A percentile compares a stretch with the other conserved stretches of the same genome.
Evolutionary conservation across 108 stramenopile genomes (phyloP).

Genomic region (Conticribra weissflogii): DNA sequence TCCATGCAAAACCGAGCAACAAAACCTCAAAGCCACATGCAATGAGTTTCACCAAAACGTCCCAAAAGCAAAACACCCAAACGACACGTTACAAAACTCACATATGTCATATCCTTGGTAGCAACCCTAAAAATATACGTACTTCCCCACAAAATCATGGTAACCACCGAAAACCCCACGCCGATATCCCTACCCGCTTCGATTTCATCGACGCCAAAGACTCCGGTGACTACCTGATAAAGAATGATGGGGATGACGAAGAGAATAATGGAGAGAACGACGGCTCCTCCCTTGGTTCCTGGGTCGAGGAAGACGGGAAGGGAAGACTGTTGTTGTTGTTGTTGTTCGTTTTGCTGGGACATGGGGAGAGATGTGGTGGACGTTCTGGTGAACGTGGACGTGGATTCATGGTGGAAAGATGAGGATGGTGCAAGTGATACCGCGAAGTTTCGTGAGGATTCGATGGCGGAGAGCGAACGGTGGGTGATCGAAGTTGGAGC

Average conservation of each 20-base stretch:
- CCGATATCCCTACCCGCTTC: constrained; percentile 82
- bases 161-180: constrained; percentile 76
- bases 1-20: no score
- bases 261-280: constrained; percentile 74
- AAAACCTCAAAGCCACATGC: constrained; percentile 40
- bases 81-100: constrained; percentile 28
- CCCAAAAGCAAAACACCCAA: not conserved
- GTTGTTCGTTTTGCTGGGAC: constrained; percentile 21
- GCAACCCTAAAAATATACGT: constrained; percentile 96
- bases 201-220: constrained; percentile 72
- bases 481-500: no score
- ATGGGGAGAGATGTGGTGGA: constrained; percentile 8
- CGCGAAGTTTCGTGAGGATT: no score
- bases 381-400: not conserved
- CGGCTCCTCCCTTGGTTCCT: constrained; percentile 84
- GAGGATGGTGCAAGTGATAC: no score
- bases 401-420: no score
- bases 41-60: constrained; percentile 5
- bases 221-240: constrained; percentile 61
- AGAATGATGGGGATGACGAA: constrained; percentile 74
- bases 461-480: no score
- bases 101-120: constrained; percentile 99
- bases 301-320: constrained; percentile 86
- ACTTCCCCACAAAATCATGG: constrained; percentile 72
- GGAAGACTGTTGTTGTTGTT: constrained; percentile 52